phyloP scores from a whole-genome alignment of 1,139 yeast species.

The Saccharomyces uvarum region DNA sequence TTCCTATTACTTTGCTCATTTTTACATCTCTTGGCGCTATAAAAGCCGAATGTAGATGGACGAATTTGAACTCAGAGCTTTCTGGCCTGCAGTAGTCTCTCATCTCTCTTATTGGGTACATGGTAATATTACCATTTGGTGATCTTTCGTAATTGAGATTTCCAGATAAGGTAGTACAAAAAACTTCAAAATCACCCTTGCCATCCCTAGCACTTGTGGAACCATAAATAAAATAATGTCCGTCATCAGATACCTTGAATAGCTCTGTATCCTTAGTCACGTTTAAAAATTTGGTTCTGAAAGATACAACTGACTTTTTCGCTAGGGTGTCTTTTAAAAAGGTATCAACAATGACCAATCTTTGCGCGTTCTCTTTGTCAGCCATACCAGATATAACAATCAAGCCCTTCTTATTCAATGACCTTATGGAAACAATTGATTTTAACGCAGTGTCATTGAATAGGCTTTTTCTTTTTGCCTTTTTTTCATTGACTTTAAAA shows the following conservation, averaged over 20 bases:
- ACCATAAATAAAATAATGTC: slow-evolving; percentile 22
- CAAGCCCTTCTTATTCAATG: not conserved
- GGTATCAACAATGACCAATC: slow-evolving; percentile 7
- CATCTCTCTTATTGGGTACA: slow-evolving; percentile 7
- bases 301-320: not conserved
- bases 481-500: not conserved
- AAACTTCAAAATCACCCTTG: slow-evolving; percentile 20
- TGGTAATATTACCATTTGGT: not conserved
- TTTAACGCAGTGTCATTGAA: not conserved
- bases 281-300: slow-evolving; percentile 18
- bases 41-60: not conserved
- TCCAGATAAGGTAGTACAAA: slow-evolving; percentile 10
- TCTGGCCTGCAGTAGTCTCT: not conserved
- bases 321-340: not conserved
- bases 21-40: not conserved
- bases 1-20: no score
- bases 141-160: slow-evolving; percentile 8
- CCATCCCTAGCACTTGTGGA: slow-evolving; percentile 9
- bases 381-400: slow-evolving; percentile 3
- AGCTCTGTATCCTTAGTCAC: slow-evolving; percentile 17
- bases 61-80: not conserved
- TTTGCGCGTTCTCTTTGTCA: slow-evolving; percentile 3
- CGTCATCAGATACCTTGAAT: slow-evolving; percentile 14
- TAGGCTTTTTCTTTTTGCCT: not conserved
- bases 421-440: slow-evolving; percentile 2